Evolutionary conservation across 305 asterid species (phyloP).

Genomic region (Euphrasia arctica): DNA sequence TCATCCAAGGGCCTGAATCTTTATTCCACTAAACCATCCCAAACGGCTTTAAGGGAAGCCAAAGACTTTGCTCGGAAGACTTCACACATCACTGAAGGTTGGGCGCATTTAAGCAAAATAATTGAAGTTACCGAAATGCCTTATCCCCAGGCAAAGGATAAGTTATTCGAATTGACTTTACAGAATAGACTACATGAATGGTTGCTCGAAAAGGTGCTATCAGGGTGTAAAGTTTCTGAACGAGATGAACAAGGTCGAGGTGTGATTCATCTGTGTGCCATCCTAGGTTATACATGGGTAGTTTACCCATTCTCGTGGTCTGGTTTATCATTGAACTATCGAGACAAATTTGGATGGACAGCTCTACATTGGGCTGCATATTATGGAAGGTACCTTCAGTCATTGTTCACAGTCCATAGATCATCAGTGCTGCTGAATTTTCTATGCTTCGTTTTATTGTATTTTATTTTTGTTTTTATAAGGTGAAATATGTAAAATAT

Average conservation of each 20-base stretch:
- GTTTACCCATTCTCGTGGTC: conserved; percentile 65
- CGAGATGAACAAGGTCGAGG: conserved; percentile 93
- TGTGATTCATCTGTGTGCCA: conserved; percentile 54
- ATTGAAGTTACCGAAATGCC: conserved; percentile 50
- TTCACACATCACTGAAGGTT: conserved; percentile 44
- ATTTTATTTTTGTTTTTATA: not conserved
- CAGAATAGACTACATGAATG: conserved; percentile 73
- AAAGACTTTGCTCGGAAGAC: conserved; percentile 56
- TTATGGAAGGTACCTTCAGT: conserved; percentile 64
- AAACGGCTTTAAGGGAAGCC: conserved; percentile 63
- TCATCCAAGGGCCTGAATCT: conserved; percentile 57
- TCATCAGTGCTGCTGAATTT: conserved; percentile 8
- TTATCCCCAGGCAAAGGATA: conserved; percentile 66
- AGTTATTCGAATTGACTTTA: conserved; percentile 70
- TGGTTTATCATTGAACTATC: conserved; percentile 81
- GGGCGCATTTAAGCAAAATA: conserved; percentile 53
- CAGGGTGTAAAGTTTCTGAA: conserved; percentile 60
- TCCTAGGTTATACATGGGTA: not conserved
- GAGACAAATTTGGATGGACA: conserved; percentile 97
- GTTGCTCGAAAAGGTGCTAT: conserved; percentile 74
- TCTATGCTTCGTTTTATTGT: not conserved
- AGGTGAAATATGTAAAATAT: conserved; percentile 3
- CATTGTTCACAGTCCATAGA: not conserved
- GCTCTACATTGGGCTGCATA: conserved; percentile 98
- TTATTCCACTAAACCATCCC: conserved; percentile 52